Evolutionary conservation across 2,329 filamentous ascomycete genomes (phyloP).

Genomic region (Phaeomoniella chlamydospora): DNA sequence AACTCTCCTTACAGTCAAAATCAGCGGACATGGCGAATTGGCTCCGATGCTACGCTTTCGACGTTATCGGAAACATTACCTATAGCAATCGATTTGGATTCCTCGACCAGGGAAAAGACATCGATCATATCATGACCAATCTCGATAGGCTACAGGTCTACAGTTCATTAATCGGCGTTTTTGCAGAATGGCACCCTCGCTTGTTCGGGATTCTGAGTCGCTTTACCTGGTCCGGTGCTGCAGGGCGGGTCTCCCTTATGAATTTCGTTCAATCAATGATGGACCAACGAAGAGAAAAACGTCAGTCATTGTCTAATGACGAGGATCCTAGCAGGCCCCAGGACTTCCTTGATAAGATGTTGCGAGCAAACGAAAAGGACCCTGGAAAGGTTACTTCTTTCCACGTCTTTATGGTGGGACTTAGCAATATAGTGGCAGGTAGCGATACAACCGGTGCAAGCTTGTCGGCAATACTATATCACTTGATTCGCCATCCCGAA

Average conservation of each 20-base stretch:
- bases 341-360: not conserved
- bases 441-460: slow-evolving; percentile 19
- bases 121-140: slow-evolving; percentile 17
- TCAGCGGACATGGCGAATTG: not conserved
- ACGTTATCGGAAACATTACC: slow-evolving; percentile 25
- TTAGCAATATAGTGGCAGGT: slow-evolving; percentile 17
- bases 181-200: not conserved
- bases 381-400: slow-evolving; percentile 12
- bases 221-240: not conserved
- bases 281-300: not conserved
- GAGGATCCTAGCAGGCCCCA: not conserved
- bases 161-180: not conserved
- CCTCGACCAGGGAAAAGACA: slow-evolving; percentile 23
- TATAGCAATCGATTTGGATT: slow-evolving; percentile 28
- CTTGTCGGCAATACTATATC: slow-evolving; percentile 16
- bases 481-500: slow-evolving; percentile 8
- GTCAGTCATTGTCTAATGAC: not conserved
- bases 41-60: slow-evolving; percentile 15
- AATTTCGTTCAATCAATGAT: not conserved
- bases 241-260: not conserved
- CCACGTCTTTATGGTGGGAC: slow-evolving; percentile 13
- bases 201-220: not conserved
- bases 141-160: not conserved
- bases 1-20: not conserved
- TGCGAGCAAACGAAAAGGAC: slow-evolving; percentile 5